phyloP scores from a whole-genome alignment of 2,329 filamentous ascomycete genomes.

The Aspergillus sp. region DNA sequence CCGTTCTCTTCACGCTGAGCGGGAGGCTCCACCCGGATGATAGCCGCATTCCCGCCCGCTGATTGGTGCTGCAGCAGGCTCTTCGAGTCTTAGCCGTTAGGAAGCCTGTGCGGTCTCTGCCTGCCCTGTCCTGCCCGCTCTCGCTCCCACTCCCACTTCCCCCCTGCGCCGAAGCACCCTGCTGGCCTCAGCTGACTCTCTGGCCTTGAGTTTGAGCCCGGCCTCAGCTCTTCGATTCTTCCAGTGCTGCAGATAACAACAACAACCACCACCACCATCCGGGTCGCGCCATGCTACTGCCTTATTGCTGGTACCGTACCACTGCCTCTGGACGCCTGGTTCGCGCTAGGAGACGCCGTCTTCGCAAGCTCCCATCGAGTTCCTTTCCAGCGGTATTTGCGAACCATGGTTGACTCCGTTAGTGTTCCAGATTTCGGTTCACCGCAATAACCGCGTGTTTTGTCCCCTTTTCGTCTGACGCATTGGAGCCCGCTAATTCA shows the following conservation, averaged over 20 bases:
- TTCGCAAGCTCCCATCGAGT: background rate
- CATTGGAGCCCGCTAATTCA: background rate
- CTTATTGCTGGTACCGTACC: background rate
- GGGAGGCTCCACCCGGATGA: background rate
- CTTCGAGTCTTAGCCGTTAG: background rate
- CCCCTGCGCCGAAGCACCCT: too few relatives aligned
- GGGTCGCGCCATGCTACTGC: too few relatives aligned
- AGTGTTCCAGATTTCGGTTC: constrained; percentile 21
- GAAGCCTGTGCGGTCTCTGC: too few relatives aligned
- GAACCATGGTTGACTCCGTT: constrained; percentile 20
- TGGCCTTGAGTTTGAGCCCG: too few relatives aligned
- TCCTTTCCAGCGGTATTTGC: background rate
- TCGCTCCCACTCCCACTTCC: too few relatives aligned
- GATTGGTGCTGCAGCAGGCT: background rate
- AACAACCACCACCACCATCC: too few relatives aligned
- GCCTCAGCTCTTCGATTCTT: background rate
- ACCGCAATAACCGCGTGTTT: constrained; percentile 8
- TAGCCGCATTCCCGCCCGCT: background rate
- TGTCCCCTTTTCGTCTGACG: background rate
- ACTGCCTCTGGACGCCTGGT: background rate
- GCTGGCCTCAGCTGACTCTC: too few relatives aligned
- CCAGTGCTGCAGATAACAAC: too few relatives aligned
- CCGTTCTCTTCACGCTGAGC: too few relatives aligned
- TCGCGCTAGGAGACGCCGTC: background rate
- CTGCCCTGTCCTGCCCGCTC: too few relatives aligned